These are phyloP conservation scores for Volvox carteri DNA, from an alignment of 163 green algal genomes.

Conservation along the genomic window DNA sequence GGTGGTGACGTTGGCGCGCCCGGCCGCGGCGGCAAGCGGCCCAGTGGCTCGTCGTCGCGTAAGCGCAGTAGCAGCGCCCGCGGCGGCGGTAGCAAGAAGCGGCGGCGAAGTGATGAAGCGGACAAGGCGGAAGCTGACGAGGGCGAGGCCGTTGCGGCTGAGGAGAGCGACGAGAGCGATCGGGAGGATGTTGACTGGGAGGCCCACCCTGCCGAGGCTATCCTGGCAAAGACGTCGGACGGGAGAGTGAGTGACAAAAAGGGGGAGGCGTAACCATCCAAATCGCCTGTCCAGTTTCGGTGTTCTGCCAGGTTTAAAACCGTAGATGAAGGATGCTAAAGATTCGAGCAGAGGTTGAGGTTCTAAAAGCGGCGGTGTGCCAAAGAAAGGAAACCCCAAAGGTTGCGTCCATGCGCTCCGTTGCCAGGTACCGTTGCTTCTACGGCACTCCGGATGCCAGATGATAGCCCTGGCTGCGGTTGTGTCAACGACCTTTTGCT, in stretches of 20 bases:
- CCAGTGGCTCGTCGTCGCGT: background rate
- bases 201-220: slow-evolving; percentile 40
- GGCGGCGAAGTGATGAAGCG: background rate
- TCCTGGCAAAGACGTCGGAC: slow-evolving; percentile 28
- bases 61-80: background rate
- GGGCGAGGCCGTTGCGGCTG: background rate
- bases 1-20: background rate
- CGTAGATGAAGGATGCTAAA: too few species aligned
- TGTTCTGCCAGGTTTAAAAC: too few species aligned
- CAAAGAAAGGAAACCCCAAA: too few species aligned
- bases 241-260: slow-evolving; percentile 23
- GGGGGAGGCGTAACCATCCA: too few species aligned
- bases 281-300: too few species aligned
- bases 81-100: slow-evolving; percentile 1
- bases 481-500: background rate
- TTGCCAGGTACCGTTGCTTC: too few species aligned
- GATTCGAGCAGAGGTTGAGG: too few species aligned
- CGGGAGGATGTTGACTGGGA: slow-evolving; percentile 55
- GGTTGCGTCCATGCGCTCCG: too few species aligned
- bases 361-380: too few species aligned
- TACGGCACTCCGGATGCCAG: too few species aligned
- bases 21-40: background rate
- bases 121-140: background rate
- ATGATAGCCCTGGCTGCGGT: too few species aligned
- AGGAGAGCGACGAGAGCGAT: slow-evolving; percentile 31